Conservation (phyloP, 2,329 filamentous ascomycete genomes). For the Calonectria leucothoes region DNA sequence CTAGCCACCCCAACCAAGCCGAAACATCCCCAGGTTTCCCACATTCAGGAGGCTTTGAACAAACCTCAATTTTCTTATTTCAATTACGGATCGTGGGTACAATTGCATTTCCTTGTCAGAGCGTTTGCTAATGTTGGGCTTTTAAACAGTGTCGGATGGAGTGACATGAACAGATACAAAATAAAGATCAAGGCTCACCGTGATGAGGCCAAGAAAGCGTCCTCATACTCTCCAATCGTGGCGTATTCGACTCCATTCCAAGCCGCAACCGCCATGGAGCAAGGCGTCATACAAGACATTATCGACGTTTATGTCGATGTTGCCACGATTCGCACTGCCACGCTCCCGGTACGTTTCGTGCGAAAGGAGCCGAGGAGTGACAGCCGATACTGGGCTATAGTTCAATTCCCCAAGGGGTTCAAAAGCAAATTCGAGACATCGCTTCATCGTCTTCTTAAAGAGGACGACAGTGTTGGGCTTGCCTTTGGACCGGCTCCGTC, state of each 20-base stretch:
- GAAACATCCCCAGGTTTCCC: background rate
- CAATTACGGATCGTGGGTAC: background rate
- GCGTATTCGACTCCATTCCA: background rate
- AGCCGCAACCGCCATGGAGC: background rate
- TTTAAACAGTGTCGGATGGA: background rate
- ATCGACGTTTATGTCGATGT: background rate
- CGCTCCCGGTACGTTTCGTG: background rate
- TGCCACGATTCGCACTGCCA: background rate
- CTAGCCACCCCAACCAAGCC: background rate
- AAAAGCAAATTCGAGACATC: background rate
- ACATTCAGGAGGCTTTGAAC: background rate
- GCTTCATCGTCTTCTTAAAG: background rate
- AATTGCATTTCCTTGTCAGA: background rate
- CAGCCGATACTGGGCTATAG: background rate
- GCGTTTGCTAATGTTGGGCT: background rate
- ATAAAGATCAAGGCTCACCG: background rate
- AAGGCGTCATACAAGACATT: background rate
- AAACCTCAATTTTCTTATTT: background rate
- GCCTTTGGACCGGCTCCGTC: background rate
- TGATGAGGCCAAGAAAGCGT: background rate
- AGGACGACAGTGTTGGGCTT: background rate
- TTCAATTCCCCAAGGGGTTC: background rate
- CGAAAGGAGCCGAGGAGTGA: background rate
- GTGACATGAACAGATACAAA: background rate
- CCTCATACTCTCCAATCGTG: background rate